A percentile compares a stretch with the other conserved stretches of the same genome.
phyloP scores from a whole-genome alignment of 495 filamentous ascomycete genomes.

The Rhypophila decipiens region DNA sequence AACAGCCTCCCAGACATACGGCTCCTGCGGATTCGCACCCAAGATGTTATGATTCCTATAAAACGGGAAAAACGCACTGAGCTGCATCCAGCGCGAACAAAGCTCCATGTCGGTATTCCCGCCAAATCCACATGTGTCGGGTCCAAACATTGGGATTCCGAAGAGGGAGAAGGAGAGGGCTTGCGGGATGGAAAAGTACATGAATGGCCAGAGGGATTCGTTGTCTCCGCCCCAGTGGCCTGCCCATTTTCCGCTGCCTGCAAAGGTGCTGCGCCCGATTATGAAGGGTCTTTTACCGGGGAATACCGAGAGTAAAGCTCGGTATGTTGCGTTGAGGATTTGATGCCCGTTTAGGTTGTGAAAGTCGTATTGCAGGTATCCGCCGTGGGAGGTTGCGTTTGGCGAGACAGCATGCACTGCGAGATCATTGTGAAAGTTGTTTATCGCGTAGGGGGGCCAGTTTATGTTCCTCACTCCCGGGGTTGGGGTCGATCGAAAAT shows the following conservation, averaged over 20 bases:
- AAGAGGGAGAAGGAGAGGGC: slow-evolving; percentile 74
- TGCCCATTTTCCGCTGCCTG: slow-evolving; percentile 71
- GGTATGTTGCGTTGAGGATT: slow-evolving; percentile 73
- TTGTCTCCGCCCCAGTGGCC: slow-evolving; percentile 92
- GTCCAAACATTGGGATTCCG: slow-evolving; percentile 84
- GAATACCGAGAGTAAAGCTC: slow-evolving; percentile 58
- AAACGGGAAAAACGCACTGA: slow-evolving; percentile 81
- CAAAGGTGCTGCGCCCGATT: slow-evolving; percentile 77
- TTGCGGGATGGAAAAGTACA: slow-evolving; percentile 78
- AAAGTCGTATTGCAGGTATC: slow-evolving; percentile 70
- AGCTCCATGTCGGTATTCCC: slow-evolving; percentile 68
- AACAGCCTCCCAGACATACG: slow-evolving; percentile 68
- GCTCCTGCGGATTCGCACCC: slow-evolving; percentile 61
- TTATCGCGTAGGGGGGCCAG: slow-evolving; percentile 74
- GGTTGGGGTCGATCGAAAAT: slow-evolving; percentile 59
- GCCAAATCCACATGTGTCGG: slow-evolving; percentile 75
- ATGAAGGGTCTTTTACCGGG: slow-evolving; percentile 73
- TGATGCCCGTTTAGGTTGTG: slow-evolving; percentile 73
- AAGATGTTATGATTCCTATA: slow-evolving; percentile 78
- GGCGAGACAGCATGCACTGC: slow-evolving; percentile 67
- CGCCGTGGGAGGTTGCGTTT: slow-evolving; percentile 71
- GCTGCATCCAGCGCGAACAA: slow-evolving; percentile 82
- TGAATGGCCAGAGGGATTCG: slow-evolving; percentile 56
- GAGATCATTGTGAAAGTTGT: slow-evolving; percentile 73
- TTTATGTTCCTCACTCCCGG: slow-evolving; percentile 68